Percentiles rank a stretch among this genome's conserved stretches.
phyloP scores from a whole-genome alignment of 2,329 filamentous ascomycete species.

The Aureobasidium sp. region DNA sequence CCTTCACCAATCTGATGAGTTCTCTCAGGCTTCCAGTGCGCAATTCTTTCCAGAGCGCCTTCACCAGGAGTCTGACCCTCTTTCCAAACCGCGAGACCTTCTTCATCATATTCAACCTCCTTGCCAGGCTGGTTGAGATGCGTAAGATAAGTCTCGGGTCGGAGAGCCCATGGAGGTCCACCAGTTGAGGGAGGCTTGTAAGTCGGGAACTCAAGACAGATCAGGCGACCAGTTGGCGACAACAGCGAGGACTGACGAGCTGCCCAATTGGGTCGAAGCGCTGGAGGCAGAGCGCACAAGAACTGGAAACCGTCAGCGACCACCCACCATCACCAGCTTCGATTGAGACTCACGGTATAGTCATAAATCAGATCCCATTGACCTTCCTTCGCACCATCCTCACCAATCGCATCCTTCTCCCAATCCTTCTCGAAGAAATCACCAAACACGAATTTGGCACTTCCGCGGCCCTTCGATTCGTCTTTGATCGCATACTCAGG shows the following conservation, averaged over 20 bases:
- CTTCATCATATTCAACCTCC: conserved; percentile 52
- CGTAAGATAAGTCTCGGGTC: conserved; percentile 60
- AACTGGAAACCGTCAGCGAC: conserved; percentile 36
- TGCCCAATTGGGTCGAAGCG: conserved; percentile 50
- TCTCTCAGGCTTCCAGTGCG: conserved; percentile 46
- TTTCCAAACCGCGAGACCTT: conserved; percentile 34
- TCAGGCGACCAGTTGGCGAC: conserved; percentile 41
- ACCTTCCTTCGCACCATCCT: conserved; percentile 16
- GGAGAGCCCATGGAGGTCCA: conserved; percentile 66
- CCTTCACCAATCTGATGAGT: conserved; percentile 48
- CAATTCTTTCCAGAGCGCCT: conserved; percentile 35
- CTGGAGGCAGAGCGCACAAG: conserved; percentile 49
- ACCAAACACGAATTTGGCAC: conserved; percentile 47
- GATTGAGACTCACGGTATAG: conserved; percentile 42
- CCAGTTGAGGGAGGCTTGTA: conserved; percentile 55
- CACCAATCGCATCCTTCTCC: conserved; percentile 33
- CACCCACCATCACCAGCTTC: background rate
- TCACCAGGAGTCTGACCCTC: conserved; percentile 34
- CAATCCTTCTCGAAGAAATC: conserved; percentile 61
- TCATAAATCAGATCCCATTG: conserved; percentile 61
- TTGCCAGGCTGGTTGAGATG: conserved; percentile 63
- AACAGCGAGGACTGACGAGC: conserved; percentile 47
- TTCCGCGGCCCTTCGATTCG: conserved; percentile 38
- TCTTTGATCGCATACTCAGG: conserved; percentile 34
- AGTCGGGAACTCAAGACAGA: conserved; percentile 71